phyloP scores from a whole-genome alignment of 257 asterid genomes.

The Henckelia pumila region DNA sequence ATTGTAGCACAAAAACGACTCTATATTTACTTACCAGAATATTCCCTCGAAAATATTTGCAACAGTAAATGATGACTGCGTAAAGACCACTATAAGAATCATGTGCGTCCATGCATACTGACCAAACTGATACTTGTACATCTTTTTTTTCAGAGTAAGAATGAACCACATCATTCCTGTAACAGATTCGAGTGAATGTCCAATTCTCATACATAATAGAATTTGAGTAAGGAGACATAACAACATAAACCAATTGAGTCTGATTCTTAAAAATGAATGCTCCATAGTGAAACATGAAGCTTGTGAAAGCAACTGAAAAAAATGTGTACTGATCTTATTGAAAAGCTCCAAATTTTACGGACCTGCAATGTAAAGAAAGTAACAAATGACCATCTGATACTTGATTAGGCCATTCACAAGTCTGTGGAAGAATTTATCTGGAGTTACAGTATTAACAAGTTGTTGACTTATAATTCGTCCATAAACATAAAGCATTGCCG shows the following conservation, averaged over 20 bases:
- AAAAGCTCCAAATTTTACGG: conserved; percentile 11
- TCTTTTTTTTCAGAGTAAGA: conserved; percentile 60
- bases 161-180: conserved; percentile 70
- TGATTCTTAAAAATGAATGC: not conserved
- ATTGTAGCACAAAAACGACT: not conserved
- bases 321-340: not conserved
- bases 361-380: conserved; percentile 66
- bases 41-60: conserved; percentile 72
- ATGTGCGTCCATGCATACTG: conserved; percentile 78
- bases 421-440: conserved; percentile 48
- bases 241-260: not conserved
- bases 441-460: conserved; percentile 49
- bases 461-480: conserved; percentile 57
- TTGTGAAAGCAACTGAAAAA: not conserved
- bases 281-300: not conserved
- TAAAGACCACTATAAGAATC: conserved; percentile 66
- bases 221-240: not conserved
- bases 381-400: conserved; percentile 71
- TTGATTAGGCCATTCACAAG: conserved; percentile 50
- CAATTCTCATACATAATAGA: conserved; percentile 3
- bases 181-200: not conserved
- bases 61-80: conserved; percentile 66
- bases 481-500: conserved; percentile 68
- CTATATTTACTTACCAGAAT: conserved; percentile 45
- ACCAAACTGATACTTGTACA: conserved; percentile 67